These are phyloP conservation scores for Fraxinus nigra DNA, from an alignment of 305 asterid genomes.

Conservation along the genomic window DNA sequence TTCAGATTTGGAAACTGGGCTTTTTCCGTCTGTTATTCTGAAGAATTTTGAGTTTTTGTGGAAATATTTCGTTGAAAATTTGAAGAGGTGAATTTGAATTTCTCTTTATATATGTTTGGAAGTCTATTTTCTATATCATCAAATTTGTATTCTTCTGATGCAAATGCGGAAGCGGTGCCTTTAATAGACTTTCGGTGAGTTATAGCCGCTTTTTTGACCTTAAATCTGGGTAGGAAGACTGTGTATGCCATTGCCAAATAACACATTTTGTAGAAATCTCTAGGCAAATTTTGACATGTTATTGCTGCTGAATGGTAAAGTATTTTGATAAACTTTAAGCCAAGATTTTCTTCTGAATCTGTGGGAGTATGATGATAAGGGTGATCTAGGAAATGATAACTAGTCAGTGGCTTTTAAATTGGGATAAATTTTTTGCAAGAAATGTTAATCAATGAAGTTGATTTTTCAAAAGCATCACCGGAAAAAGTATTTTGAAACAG, in stretches of 20 bases:
- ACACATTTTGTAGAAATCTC: slow-evolving; percentile 25
- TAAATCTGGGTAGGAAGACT: slow-evolving; percentile 38
- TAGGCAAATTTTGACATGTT: slow-evolving; percentile 30
- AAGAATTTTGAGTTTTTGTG: slow-evolving; percentile 13
- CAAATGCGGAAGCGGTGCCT: slow-evolving; percentile 12
- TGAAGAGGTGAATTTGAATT: slow-evolving; percentile 24
- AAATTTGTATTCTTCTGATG: slow-evolving; percentile 30
- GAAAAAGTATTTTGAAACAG: not conserved
- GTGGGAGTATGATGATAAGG: not conserved
- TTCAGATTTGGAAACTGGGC: slow-evolving; percentile 23
- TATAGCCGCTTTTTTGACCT: slow-evolving; percentile 4
- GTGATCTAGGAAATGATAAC: not conserved
- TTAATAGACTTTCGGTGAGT: slow-evolving; percentile 13
- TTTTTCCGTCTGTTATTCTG: not conserved
- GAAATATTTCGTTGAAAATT: slow-evolving; percentile 9
- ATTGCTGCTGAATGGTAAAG: slow-evolving; percentile 24
- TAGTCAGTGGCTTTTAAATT: slow-evolving; percentile 28
- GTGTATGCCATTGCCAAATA: slow-evolving; percentile 33
- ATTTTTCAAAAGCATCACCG: not conserved
- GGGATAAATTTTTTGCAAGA: slow-evolving; percentile 25
- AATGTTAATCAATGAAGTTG: slow-evolving; percentile 9
- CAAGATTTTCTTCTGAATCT: not conserved
- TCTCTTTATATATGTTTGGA: slow-evolving; percentile 16
- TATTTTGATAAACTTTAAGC: slow-evolving; percentile 9
- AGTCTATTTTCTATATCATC: slow-evolving; percentile 18